These are phyloP conservation scores for Albatrellus ellisii DNA, from an alignment of 768 basidiomycete species.

Conservation along the genomic window DNA sequence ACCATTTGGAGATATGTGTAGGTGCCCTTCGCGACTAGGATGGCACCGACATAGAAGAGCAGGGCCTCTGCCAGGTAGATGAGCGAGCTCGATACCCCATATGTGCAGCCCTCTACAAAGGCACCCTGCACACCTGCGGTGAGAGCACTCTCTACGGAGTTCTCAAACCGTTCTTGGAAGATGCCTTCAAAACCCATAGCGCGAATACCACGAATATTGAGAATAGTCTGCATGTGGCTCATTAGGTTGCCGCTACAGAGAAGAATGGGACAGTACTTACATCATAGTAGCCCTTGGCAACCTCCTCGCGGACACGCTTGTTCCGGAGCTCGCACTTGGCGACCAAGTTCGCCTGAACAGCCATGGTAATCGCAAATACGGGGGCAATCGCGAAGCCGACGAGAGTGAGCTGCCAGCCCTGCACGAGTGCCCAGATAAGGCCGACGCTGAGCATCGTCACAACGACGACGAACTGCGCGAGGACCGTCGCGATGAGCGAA, in stretches of 20 bases:
- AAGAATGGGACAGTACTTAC: slow-evolving; percentile 28
- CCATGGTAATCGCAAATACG: slow-evolving; percentile 65
- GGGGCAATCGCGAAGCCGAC: slow-evolving; percentile 83
- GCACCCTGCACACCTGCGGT: slow-evolving; percentile 65
- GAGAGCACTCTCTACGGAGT: slow-evolving; percentile 46
- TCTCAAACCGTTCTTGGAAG: slow-evolving; percentile 58
- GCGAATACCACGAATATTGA: slow-evolving; percentile 78
- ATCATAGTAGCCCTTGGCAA: slow-evolving; percentile 78
- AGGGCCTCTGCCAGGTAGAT: slow-evolving; percentile 87
- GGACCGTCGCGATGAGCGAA: slow-evolving; percentile 56
- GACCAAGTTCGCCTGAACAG: slow-evolving; percentile 59
- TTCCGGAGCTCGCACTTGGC: slow-evolving; percentile 63
- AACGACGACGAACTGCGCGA: slow-evolving; percentile 64
- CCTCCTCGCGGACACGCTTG: slow-evolving; percentile 77
- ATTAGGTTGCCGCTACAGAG: background rate
- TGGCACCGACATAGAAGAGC: slow-evolving; percentile 81
- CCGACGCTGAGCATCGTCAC: slow-evolving; percentile 72
- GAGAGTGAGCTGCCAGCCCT: slow-evolving; percentile 88
- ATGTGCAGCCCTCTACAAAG: slow-evolving; percentile 75
- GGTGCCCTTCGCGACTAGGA: slow-evolving; percentile 68
- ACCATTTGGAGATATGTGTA: slow-evolving; percentile 87
- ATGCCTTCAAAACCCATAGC: slow-evolving; percentile 73
- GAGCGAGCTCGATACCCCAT: slow-evolving; percentile 67
- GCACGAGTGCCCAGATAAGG: slow-evolving; percentile 76
- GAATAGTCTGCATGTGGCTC: slow-evolving; percentile 37